Conservation (phyloP, 768 basidiomycete species). For the Hericium erinaceus region DNA sequence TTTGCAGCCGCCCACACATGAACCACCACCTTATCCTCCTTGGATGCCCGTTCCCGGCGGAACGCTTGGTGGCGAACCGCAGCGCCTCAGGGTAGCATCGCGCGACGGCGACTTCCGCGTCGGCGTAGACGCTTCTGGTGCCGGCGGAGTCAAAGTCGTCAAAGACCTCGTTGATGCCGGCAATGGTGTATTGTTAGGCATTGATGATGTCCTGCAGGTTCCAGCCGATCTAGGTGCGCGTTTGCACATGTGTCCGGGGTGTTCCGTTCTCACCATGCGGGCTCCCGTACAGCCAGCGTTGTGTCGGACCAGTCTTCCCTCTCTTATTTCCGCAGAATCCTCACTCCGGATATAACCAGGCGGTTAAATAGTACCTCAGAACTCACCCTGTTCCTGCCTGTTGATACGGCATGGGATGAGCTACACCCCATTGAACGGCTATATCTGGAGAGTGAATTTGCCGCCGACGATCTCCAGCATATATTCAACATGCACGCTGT, state of each 20-base stretch:
- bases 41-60: conserved; percentile 85
- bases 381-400: conserved; percentile 84
- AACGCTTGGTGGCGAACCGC: conserved; percentile 70
- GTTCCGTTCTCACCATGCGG: not conserved
- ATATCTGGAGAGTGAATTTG: conserved; percentile 86
- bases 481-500: conserved; percentile 78
- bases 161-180: conserved; percentile 47
- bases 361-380: conserved; percentile 59
- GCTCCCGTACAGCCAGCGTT: conserved; percentile 39
- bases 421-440: conserved; percentile 71
- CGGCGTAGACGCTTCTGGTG: conserved; percentile 71
- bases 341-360: conserved; percentile 47
- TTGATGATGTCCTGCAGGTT: conserved; percentile 63
- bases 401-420: conserved; percentile 74
- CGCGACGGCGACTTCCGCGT: conserved; percentile 43
- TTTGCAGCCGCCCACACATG: conserved; percentile 49
- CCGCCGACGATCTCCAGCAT: conserved; percentile 65
- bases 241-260: conserved; percentile 5
- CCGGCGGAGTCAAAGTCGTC: conserved; percentile 60
- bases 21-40: conserved; percentile 69
- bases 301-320: conserved; percentile 50
- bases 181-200: conserved; percentile 74
- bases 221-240: conserved; percentile 67
- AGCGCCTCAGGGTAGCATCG: conserved; percentile 60
- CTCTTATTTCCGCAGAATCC: conserved; percentile 66